phyloP scores from a whole-genome alignment of 1,284 basidiomycete species.

The Coniophora puteana region DNA sequence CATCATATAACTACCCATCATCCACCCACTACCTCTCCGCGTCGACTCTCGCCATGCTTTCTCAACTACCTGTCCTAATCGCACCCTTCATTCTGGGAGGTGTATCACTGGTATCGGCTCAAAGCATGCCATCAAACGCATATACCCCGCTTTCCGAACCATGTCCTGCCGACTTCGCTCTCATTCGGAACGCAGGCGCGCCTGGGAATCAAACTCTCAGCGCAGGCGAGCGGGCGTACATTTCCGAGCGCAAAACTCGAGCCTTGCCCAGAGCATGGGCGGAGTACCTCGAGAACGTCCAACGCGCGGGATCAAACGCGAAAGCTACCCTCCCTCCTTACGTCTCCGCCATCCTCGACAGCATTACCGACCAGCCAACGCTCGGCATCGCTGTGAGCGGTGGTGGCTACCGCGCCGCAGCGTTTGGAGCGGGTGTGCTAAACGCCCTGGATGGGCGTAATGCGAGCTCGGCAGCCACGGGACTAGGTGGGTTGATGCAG shows the following conservation, averaged over 20 bases:
- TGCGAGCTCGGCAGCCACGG: constrained; percentile 26
- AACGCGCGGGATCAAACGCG: constrained; percentile 17
- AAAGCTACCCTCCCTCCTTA: constrained; percentile 23
- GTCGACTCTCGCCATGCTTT: too few species aligned
- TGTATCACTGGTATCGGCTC: too few species aligned
- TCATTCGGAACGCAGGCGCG: constrained; percentile 18
- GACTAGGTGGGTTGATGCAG: constrained; percentile 45
- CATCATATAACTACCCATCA: too few species aligned
- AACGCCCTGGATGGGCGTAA: constrained; percentile 43
- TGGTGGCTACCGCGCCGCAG: constrained; percentile 39
- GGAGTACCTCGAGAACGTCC: constrained; percentile 15
- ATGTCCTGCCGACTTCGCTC: constrained; percentile 17
- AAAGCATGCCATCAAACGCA: not conserved
- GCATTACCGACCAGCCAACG: constrained; percentile 18
- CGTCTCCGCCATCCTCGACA: constrained; percentile 22
- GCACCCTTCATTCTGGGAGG: too few species aligned
- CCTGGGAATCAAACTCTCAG: constrained; percentile 16
- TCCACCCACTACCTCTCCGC: too few species aligned
- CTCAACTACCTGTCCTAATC: too few species aligned
- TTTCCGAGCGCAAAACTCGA: constrained; percentile 13
- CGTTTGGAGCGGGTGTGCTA: constrained; percentile 42
- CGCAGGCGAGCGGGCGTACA: constrained; percentile 14
- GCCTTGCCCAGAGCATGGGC: constrained; percentile 17
- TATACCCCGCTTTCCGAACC: constrained; percentile 11
- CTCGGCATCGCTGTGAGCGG: constrained; percentile 38